Evolutionary conservation across 306 rosid genomes (phyloP).

Genomic region (Herpetospermum pedunculosum): DNA sequence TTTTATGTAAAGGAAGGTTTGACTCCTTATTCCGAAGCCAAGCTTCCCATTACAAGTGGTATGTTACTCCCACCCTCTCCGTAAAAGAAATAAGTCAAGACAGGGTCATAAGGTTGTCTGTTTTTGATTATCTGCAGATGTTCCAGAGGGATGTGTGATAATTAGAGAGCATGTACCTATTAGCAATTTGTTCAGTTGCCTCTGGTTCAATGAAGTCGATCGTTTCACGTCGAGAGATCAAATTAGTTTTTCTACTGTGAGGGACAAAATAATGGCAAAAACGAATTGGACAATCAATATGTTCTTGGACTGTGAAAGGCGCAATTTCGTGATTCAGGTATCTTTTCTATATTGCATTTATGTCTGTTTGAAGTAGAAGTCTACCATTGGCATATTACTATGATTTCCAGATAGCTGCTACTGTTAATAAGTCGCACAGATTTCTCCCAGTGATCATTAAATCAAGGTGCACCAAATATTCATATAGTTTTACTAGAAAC

Average conservation of each 20-base stretch:
- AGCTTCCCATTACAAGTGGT: slow-evolving; percentile 95
- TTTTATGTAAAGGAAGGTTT: slow-evolving; percentile 82
- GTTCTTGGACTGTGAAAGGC: slow-evolving; percentile 91
- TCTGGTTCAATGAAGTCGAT: slow-evolving; percentile 97
- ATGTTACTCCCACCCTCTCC: slow-evolving; percentile 6
- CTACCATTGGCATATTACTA: not conserved
- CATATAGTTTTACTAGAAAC: not conserved
- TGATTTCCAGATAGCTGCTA: not conserved
- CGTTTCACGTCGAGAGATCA: slow-evolving; percentile 96
- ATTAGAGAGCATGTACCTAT: slow-evolving; percentile 82
- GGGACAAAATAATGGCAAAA: slow-evolving; percentile 53
- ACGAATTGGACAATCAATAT: slow-evolving; percentile 61
- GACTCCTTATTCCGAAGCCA: slow-evolving; percentile 74
- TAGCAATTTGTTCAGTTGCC: slow-evolving; percentile 85
- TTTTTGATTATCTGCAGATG: slow-evolving; percentile 52
- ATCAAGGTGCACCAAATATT: not conserved
- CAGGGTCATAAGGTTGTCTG: slow-evolving; percentile 11
- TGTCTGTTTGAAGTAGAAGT: not conserved
- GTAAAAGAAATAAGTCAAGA: not conserved
- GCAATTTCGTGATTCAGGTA: slow-evolving; percentile 91
- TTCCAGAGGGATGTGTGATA: slow-evolving; percentile 95
- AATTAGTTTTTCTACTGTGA: slow-evolving; percentile 66
- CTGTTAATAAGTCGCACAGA: not conserved
- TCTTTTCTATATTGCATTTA: not conserved
- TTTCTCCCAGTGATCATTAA: not conserved